These are phyloP conservation scores for Physaria fendleri DNA, from an alignment of 345 rosid species.

Conservation along the genomic window DNA sequence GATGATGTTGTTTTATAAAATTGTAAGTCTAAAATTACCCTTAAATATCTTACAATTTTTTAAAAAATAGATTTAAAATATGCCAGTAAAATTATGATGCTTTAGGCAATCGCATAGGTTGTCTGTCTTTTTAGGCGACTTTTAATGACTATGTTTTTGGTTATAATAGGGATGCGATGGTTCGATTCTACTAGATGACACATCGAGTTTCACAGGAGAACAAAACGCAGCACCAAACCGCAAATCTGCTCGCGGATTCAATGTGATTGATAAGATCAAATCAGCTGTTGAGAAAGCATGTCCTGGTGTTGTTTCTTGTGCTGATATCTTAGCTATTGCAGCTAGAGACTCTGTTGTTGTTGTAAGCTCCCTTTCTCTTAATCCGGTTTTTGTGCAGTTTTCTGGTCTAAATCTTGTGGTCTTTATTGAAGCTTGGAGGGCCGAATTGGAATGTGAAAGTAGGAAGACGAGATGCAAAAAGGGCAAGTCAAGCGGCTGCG, in stretches of 20 bases:
- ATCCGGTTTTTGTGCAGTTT: neutral
- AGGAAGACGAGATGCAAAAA: constrained; percentile 80
- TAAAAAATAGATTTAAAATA: too few relatives aligned
- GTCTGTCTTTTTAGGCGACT: too few relatives aligned
- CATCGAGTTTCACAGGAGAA: constrained; percentile 72
- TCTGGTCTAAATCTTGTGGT: neutral
- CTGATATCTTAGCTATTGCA: constrained; percentile 67
- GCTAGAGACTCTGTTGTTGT: constrained; percentile 56
- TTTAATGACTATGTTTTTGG: too few relatives aligned
- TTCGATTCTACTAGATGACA: constrained; percentile 72
- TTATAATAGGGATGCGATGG: constrained; percentile 70
- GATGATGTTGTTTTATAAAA: too few relatives aligned
- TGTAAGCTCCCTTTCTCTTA: constrained; percentile 32
- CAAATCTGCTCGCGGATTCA: constrained; percentile 68
- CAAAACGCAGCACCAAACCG: constrained; percentile 62
- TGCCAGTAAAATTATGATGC: too few relatives aligned
- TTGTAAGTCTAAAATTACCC: too few relatives aligned
- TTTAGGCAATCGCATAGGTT: too few relatives aligned
- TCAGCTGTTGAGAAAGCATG: constrained; percentile 68
- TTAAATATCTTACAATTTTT: too few relatives aligned
- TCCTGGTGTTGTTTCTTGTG: constrained; percentile 82
- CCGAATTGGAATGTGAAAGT: constrained; percentile 74
- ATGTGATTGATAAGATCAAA: constrained; percentile 64
- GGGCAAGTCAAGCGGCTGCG: constrained; percentile 73
- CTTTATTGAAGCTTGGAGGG: constrained; percentile 63